Evolutionary conservation across 208 protist genomes (phyloP).

Genomic region (Herpetomonas tarakana): DNA sequence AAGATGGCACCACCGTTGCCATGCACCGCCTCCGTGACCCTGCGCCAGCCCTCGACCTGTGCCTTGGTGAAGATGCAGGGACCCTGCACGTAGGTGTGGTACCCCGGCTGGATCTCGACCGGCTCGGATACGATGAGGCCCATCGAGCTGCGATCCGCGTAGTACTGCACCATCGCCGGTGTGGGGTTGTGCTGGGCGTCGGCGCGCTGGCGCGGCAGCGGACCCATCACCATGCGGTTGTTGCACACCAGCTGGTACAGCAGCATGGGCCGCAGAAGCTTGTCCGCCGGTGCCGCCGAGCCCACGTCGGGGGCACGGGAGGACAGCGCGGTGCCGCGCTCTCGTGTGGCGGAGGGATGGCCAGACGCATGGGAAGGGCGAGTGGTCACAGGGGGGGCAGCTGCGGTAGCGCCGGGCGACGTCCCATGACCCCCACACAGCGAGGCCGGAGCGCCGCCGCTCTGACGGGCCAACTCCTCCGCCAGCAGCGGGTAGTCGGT

Average conservation of each 20-base stretch:
- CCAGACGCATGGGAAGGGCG: too few relatives aligned
- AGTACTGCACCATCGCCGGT: background rate
- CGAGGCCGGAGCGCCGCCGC: background rate
- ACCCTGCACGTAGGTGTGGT: background rate
- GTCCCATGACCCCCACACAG: too few relatives aligned
- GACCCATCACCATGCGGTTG: background rate
- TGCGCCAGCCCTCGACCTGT: background rate
- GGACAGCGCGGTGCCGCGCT: too few relatives aligned
- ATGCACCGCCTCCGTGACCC: background rate
- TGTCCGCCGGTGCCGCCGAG: background rate
- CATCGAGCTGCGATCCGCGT: background rate
- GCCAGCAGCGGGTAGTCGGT: constrained; percentile 29
- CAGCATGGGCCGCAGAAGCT: background rate
- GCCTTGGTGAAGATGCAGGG: background rate
- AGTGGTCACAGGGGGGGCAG: too few relatives aligned
- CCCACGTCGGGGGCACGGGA: constrained; percentile 15
- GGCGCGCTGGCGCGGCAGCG: background rate
- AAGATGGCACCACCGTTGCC: background rate
- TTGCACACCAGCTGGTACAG: background rate
- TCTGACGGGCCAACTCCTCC: constrained; percentile 1
- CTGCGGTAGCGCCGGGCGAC: too few relatives aligned
- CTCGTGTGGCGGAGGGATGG: too few relatives aligned
- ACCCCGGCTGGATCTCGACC: background rate
- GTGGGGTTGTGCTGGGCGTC: background rate
- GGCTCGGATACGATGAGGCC: background rate